Conservation (phyloP, 495 filamentous ascomycete genomes). For the Penicillium canariense region DNA sequence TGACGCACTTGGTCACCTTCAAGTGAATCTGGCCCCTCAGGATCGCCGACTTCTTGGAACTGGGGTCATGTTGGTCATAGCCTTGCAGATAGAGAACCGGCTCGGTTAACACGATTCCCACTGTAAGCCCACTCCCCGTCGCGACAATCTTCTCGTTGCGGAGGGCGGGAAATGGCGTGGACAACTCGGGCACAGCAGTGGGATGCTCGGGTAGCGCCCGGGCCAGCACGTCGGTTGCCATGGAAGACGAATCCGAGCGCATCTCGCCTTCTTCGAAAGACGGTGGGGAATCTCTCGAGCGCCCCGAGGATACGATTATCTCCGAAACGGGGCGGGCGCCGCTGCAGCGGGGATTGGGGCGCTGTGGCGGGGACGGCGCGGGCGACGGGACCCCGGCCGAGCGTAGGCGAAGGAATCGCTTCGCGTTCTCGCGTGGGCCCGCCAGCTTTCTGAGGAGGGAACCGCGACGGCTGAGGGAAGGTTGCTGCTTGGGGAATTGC, state of each 20-base stretch:
- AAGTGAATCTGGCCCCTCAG: constrained; percentile 81
- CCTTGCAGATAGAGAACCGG: constrained; percentile 88
- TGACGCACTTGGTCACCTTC: constrained; percentile 81
- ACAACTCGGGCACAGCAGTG: constrained; percentile 26
- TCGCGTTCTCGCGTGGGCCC: constrained; percentile 49
- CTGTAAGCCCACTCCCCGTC: constrained; percentile 67
- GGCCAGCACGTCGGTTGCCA: constrained; percentile 29
- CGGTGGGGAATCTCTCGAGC: constrained; percentile 7
- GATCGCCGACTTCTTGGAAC: constrained; percentile 72
- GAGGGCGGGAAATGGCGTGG: constrained; percentile 35
- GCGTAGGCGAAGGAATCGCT: constrained; percentile 49
- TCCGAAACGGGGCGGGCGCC: constrained; percentile 42
- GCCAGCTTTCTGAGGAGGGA: constrained; percentile 45
- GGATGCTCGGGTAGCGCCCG: constrained; percentile 26
- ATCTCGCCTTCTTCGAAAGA: constrained; percentile 18
- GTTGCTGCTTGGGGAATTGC: constrained; percentile 24
- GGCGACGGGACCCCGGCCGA: constrained; percentile 28
- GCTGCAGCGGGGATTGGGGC: constrained; percentile 20
- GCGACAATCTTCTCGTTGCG: constrained; percentile 67
- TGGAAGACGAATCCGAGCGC: constrained; percentile 34
- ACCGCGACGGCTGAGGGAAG: constrained; percentile 22
- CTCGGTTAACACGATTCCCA: constrained; percentile 78
- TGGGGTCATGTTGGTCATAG: constrained; percentile 77
- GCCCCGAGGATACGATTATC: constrained; percentile 37
- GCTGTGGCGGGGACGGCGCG: constrained; percentile 24